Percentiles rank a stretch among this genome's conserved stretches.
Evolutionary conservation across 768 basidiomycete genomes (phyloP).

Genomic region (Boletales sp.): DNA sequence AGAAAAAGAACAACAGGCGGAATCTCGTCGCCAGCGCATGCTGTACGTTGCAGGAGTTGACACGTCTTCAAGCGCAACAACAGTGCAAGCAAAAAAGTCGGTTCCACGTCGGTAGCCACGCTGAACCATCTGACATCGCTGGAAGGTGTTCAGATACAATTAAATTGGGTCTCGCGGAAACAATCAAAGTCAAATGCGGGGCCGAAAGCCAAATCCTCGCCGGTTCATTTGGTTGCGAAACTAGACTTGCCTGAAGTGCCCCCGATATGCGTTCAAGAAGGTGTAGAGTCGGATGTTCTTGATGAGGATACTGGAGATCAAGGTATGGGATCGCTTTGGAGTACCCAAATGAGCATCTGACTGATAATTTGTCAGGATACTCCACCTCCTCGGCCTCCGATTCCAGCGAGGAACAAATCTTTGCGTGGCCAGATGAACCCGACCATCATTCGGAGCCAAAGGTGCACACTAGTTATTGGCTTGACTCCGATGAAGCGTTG

Average conservation of each 20-base stretch:
- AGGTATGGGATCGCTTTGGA: constrained; percentile 1
- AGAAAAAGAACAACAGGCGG: constrained; percentile 57
- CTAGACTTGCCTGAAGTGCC: constrained; percentile 11
- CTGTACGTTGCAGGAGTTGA: constrained; percentile 51
- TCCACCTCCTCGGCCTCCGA: constrained; percentile 10
- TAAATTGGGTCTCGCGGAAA: constrained; percentile 31
- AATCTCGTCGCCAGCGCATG: constrained; percentile 50
- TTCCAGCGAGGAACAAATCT: constrained; percentile 2
- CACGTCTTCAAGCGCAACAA: constrained; percentile 43
- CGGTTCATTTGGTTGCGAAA: constrained; percentile 17
- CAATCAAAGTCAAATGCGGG: constrained; percentile 1
- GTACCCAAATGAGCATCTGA: not conserved
- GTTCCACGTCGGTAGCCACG: constrained; percentile 15
- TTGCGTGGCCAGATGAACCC: constrained; percentile 12
- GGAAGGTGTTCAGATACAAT: constrained; percentile 42
- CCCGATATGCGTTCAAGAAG: not conserved
- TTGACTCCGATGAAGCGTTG: constrained; percentile 13
- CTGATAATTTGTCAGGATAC: not conserved
- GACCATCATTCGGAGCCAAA: constrained; percentile 2
- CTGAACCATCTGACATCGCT: constrained; percentile 8
- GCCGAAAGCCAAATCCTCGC: constrained; percentile 7
- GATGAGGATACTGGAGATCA: constrained; percentile 8
- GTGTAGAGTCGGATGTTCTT: not conserved
- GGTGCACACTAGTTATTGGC: constrained; percentile 21
- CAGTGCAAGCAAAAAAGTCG: constrained; percentile 39